These are phyloP conservation scores for Solanum chmielewskii DNA, from an alignment of 257 asterid genomes.

Conservation along the genomic window DNA sequence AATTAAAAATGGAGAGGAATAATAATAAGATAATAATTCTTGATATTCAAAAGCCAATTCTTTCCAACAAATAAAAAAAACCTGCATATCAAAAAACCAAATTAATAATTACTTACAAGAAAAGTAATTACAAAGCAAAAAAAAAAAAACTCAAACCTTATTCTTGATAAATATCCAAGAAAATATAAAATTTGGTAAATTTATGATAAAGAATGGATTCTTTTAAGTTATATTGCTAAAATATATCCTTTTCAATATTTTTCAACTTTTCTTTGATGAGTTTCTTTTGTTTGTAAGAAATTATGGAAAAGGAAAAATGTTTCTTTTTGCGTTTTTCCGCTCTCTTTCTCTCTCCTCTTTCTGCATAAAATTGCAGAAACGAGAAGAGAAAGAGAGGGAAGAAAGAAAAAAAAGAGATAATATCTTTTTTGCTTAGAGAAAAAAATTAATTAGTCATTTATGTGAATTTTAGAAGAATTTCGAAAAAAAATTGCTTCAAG, in stretches of 20 bases:
- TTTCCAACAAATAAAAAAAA: background rate
- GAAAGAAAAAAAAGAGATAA: background rate
- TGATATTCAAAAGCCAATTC: background rate
- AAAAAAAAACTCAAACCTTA: background rate
- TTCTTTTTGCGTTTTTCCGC: background rate
- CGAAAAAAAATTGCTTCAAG: background rate
- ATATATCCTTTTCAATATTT: background rate
- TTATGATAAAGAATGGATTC: background rate
- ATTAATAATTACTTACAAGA: background rate
- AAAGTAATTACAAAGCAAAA: background rate
- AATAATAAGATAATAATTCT: background rate
- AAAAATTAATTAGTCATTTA: background rate
- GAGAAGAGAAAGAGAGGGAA: background rate
- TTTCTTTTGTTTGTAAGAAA: background rate
- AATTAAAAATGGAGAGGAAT: slow-evolving; percentile 4
- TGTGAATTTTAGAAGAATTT: background rate
- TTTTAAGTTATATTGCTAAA: background rate
- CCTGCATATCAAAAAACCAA: background rate
- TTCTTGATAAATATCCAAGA: background rate
- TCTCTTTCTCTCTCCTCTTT: background rate
- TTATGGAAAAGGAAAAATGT: background rate
- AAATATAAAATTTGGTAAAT: background rate
- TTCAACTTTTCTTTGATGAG: background rate
- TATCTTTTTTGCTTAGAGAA: background rate
- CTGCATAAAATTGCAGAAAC: background rate